Conservation (phyloP, 2,329 filamentous ascomycete species). For the Ophiostoma montium region DNA sequence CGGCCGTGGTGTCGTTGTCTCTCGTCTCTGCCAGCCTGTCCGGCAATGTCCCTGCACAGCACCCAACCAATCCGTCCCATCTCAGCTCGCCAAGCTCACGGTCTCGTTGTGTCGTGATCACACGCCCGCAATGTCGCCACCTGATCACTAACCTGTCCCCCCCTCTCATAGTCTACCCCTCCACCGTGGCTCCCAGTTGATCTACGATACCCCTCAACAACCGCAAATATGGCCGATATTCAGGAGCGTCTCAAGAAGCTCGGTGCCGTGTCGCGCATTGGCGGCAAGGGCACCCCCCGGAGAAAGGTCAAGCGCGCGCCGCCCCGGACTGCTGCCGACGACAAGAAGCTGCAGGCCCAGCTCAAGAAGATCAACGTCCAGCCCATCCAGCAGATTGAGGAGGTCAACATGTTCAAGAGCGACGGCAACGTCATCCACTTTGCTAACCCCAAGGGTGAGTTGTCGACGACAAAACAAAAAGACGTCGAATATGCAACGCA, state of each 20-base stretch:
- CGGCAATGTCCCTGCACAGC: no score
- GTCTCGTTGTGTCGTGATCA: not conserved
- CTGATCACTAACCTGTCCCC: not conserved
- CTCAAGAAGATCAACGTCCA: constrained; percentile 99
- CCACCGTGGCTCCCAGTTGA: constrained; percentile 11
- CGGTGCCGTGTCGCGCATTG: constrained; percentile 44
- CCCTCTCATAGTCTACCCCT: not conserved
- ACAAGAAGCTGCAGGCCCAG: constrained; percentile 97
- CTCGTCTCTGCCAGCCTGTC: no score
- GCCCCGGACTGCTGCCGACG: constrained; percentile 82
- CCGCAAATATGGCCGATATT: constrained; percentile 35
- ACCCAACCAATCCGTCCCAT: no score
- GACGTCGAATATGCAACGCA: no score
- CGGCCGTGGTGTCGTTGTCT: no score
- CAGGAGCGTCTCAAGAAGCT: constrained; percentile 49
- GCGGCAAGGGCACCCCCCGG: constrained; percentile 95
- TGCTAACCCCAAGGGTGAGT: constrained; percentile 84
- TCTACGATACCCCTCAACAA: not conserved
- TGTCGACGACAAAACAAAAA: not conserved
- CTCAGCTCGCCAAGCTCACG: no score
- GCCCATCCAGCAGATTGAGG: constrained; percentile 98
- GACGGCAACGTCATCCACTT: constrained; percentile 99
- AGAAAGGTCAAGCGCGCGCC: constrained; percentile 98
- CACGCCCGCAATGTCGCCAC: not conserved
- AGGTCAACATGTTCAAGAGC: constrained; percentile 99